Percentiles rank a stretch among this genome's conserved stretches.
Evolutionary conservation across 2,329 filamentous ascomycete species (phyloP).

Genomic region (Xylariaceae sp.): DNA sequence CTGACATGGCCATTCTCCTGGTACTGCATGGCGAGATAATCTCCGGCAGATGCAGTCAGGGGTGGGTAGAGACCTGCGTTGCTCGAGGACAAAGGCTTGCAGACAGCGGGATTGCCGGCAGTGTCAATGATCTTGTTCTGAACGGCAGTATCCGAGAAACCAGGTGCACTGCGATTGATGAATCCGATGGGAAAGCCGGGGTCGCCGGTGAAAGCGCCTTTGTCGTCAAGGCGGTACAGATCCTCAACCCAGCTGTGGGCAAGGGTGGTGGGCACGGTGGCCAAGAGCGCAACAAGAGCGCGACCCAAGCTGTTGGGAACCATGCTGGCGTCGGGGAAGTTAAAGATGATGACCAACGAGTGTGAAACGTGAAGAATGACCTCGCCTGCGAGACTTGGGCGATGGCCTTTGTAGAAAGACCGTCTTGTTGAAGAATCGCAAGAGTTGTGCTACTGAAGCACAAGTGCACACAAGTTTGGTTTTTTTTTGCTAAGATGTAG

Average conservation of each 20-base stretch:
- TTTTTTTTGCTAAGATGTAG: too few relatives aligned
- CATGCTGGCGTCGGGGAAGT: slow-evolving; percentile 15
- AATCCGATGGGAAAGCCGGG: slow-evolving; percentile 75
- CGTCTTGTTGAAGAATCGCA: neutral
- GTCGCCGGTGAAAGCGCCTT: slow-evolving; percentile 68
- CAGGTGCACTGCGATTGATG: slow-evolving; percentile 48
- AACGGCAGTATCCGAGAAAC: slow-evolving; percentile 56
- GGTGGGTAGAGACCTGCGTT: slow-evolving; percentile 52
- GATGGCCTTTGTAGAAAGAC: slow-evolving; percentile 4
- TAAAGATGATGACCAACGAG: slow-evolving; percentile 1
- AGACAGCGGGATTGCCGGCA: slow-evolving; percentile 49
- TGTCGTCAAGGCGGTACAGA: slow-evolving; percentile 64
- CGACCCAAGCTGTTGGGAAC: slow-evolving; percentile 11
- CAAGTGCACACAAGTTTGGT: neutral
- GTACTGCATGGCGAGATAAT: slow-evolving; percentile 63
- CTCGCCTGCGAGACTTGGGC: slow-evolving; percentile 24
- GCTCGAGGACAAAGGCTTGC: slow-evolving; percentile 59
- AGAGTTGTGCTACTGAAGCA: slow-evolving; percentile 2
- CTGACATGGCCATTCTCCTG: slow-evolving; percentile 76
- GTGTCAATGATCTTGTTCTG: slow-evolving; percentile 52
- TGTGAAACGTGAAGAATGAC: slow-evolving; percentile 4
- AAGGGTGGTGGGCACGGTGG: slow-evolving; percentile 29
- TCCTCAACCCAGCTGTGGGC: slow-evolving; percentile 84
- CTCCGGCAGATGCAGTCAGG: slow-evolving; percentile 57
- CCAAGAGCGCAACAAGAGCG: slow-evolving; percentile 24